Base-by-base conservation (phyloP, 345 rosid species). In the Nephelium lappaceum region DNA sequence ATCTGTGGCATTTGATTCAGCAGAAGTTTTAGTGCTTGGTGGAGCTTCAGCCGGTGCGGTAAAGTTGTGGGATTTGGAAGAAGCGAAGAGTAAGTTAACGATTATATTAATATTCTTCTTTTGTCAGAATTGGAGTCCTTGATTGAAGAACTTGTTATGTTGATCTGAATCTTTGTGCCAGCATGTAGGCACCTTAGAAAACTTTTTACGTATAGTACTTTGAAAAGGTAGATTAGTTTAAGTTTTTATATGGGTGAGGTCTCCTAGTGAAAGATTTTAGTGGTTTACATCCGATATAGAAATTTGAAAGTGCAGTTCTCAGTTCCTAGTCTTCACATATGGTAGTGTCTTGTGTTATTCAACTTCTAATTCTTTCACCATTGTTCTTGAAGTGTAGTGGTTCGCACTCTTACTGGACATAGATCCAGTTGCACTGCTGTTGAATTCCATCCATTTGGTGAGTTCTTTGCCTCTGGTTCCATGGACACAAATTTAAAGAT, bases 381-480 rank as follows among this genome's bases (percentile, higher is more conserved):
- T 89, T 91, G 77, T 88, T 85, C 89, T 84, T 94, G 99, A 93
- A 94, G 98, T 87, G 96, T 92, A 96, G 99, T 96, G 91, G 95
- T 96, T 86, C 99, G 98, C 72, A 92, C 90, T 85, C 93, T 96
- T 85, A 91, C 92, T 80, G 99, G 98, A 75, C 99, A 94, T 86
- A 91, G 94, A 93, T 89, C 98, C 74, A 89, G 81, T 81, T 92
- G 98, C 90, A 91, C 91, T 73, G 90, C 98, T 47, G 86, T 94
- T 84, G 97, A 96, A 64, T 96, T 96, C 82, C 99, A 96, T 90
- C 98, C 98, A 9, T 94, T 94, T 80, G 99, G 99, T 18, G 99
- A 93, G 83, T 94, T 96, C 85, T 92, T 96, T 82, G 98, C 98
- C 60, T 91, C 99, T 68, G 99, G 99, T 75, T 96, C 98, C 75